Evolutionary conservation across 805 yeast species (phyloP).

Genomic region (Ogataea pignaliae): DNA sequence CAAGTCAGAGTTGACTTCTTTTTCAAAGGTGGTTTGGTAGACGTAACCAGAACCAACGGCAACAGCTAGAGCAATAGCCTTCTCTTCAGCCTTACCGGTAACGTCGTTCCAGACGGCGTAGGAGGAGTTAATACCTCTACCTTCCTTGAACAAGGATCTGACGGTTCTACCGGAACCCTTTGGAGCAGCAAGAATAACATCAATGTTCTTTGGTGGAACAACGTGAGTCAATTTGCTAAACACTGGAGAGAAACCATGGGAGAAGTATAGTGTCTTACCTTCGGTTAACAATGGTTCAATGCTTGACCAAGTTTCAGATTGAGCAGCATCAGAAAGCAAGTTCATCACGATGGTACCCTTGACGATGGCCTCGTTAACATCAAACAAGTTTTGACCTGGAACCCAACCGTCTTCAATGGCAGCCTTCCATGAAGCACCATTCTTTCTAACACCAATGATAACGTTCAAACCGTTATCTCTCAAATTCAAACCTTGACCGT

Average conservation of each 20-base stretch:
- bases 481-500: slow-evolving; percentile 99
- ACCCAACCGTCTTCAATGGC: slow-evolving; percentile 99
- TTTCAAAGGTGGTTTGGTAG: slow-evolving; percentile 98
- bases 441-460: slow-evolving; percentile 95
- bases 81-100: slow-evolving; percentile 98
- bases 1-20: slow-evolving; percentile 97
- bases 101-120: slow-evolving; percentile 99
- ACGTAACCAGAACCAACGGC: slow-evolving; percentile 99
- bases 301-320: slow-evolving; percentile 93
- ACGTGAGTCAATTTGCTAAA: slow-evolving; percentile 97
- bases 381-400: slow-evolving; percentile 97
- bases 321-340: slow-evolving; percentile 98
- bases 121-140: slow-evolving; percentile 99
- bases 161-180: slow-evolving; percentile 99
- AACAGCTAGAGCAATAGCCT: slow-evolving; percentile 96
- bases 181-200: slow-evolving; percentile 98
- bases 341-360: slow-evolving; percentile 96
- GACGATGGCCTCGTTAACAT: slow-evolving; percentile 86
- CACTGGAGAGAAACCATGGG: slow-evolving; percentile 99
- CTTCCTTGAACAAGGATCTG: slow-evolving; percentile 98
- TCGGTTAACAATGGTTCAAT: slow-evolving; percentile 89
- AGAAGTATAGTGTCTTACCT: slow-evolving; percentile 97
- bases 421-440: slow-evolving; percentile 99
- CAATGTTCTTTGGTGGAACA: slow-evolving; percentile 90
- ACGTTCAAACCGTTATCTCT: slow-evolving; percentile 99